Conservation (phyloP, 192 early-diverging fungal genomes). For the Anaeromyces robustus region DNA sequence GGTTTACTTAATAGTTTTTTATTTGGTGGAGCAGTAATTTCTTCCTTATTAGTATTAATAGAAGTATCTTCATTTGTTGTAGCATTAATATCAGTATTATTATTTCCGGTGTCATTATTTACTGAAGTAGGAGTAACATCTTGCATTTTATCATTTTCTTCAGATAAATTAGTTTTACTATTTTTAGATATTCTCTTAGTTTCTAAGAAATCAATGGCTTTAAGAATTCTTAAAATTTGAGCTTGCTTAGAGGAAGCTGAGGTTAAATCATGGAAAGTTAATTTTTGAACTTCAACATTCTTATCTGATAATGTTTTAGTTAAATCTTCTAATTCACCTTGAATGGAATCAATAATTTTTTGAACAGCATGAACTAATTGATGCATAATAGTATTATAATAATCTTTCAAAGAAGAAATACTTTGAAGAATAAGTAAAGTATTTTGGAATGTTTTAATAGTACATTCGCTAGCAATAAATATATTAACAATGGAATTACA, state of each 20-base stretch:
- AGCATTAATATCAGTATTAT: too few relatives aligned
- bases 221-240: slow-evolving; percentile 80
- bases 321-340: slow-evolving; percentile 53
- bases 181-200: slow-evolving; percentile 26
- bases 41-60: neutral
- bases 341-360: slow-evolving; percentile 45
- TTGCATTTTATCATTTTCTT: neutral
- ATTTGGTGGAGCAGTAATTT: neutral
- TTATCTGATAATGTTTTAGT: slow-evolving; percentile 35
- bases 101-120: too few relatives aligned
- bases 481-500: slow-evolving; percentile 79
- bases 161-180: slow-evolving; percentile 22
- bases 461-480: slow-evolving; percentile 74
- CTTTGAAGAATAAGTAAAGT: slow-evolving; percentile 81
- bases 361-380: slow-evolving; percentile 61
- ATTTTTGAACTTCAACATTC: slow-evolving; percentile 55
- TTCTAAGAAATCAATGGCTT: slow-evolving; percentile 70
- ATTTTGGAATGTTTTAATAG: slow-evolving; percentile 86
- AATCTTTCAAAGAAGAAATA: slow-evolving; percentile 41
- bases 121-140: neutral
- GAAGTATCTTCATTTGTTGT: neutral
- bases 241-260: slow-evolving; percentile 76
- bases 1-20: slow-evolving; percentile 3
- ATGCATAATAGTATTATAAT: slow-evolving; percentile 49
- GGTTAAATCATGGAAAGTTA: slow-evolving; percentile 45